Percentiles rank a stretch among this genome's conserved stretches.
These are phyloP conservation scores for Dalbergia oliveri DNA, from an alignment of 306 rosid genomes.

Conservation along the genomic window DNA sequence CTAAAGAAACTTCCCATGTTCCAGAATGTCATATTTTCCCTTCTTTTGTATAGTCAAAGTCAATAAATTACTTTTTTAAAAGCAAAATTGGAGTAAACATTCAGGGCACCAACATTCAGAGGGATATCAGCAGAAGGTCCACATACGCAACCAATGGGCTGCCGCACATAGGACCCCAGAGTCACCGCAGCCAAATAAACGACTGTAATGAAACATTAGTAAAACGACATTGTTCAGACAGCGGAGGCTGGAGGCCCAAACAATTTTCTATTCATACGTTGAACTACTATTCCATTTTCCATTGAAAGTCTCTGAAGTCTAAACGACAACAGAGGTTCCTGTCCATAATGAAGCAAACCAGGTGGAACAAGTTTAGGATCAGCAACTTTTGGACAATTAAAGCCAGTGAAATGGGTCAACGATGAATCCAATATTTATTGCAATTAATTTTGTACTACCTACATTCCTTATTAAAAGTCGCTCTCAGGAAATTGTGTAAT, in stretches of 20 bases:
- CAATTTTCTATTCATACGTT: neutral
- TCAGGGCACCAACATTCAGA: neutral
- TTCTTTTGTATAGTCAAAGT: neutral
- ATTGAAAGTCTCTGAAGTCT: too few relatives aligned
- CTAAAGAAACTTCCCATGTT: neutral
- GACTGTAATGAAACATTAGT: neutral
- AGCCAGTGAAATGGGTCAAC: neutral
- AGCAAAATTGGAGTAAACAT: neutral
- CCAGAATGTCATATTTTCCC: neutral
- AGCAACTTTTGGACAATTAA: neutral
- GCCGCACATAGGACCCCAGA: neutral
- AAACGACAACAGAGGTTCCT: neutral
- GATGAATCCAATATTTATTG: conserved; percentile 19
- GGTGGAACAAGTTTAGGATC: conserved; percentile 6
- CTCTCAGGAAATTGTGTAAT: too few relatives aligned
- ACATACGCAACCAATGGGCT: neutral
- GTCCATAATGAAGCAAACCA: neutral
- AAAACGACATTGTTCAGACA: too few relatives aligned
- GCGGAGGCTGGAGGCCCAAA: neutral
- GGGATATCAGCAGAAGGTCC: neutral
- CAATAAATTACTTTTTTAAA: neutral
- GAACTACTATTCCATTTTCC: too few relatives aligned
- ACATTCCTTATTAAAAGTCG: too few relatives aligned
- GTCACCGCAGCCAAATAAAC: neutral
- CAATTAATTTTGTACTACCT: conserved; percentile 9